phyloP scores from a whole-genome alignment of 495 filamentous ascomycete genomes.

The Staphylotrichum tortipilum region DNA sequence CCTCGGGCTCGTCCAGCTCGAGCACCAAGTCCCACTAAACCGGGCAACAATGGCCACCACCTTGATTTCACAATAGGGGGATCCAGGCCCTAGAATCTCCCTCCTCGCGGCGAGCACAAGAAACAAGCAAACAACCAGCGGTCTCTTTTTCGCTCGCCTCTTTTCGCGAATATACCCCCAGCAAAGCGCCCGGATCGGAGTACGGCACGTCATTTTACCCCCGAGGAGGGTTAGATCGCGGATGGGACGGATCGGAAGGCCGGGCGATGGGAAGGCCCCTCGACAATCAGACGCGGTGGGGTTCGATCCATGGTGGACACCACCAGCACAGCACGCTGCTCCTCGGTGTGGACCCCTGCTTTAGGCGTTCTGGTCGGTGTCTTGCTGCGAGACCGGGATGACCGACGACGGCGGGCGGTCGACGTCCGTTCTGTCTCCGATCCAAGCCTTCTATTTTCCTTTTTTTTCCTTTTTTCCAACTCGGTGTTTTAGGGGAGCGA shows the following conservation, averaged over 20 bases:
- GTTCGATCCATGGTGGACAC: too few species aligned
- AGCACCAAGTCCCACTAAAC: conserved; percentile 20
- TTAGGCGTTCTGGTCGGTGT: not conserved
- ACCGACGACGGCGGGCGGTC: not conserved
- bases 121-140: not conserved
- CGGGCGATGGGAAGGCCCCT: not conserved
- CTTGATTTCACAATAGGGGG: not conserved
- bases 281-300: not conserved
- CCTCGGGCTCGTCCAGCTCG: conserved; percentile 21
- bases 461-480: not conserved
- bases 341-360: not conserved
- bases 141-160: not conserved
- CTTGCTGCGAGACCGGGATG: not conserved
- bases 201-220: conserved; percentile 1
- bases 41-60: not conserved
- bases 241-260: not conserved
- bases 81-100: not conserved
- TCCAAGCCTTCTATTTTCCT: not conserved
- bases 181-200: conserved; percentile 1
- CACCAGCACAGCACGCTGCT: too few species aligned
- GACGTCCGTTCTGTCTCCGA: not conserved
- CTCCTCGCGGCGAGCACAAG: not conserved
- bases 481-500: not conserved
- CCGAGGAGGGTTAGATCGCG: not conserved
- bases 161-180: conserved; percentile 8